Percentiles rank a stretch among this genome's conserved stretches.
phyloP scores from a whole-genome alignment of 176 grass and related monocot species.

The Guadua angustifolia region DNA sequence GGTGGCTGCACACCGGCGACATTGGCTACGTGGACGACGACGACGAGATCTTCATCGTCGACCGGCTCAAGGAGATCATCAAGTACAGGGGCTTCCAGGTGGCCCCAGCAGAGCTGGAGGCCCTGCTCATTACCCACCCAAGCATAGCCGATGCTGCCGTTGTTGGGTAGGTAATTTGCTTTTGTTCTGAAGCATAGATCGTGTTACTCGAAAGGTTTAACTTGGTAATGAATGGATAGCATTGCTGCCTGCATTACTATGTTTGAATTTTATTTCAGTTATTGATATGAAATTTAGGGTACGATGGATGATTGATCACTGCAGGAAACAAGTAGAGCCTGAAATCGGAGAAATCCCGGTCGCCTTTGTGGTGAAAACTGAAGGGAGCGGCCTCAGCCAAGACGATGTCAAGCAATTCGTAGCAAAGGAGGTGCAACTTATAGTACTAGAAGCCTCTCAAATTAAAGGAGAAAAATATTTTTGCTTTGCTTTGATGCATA shows the following conservation, averaged over 20 bases:
- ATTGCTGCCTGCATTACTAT: no score
- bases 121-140: slow-evolving; percentile 74
- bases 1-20: slow-evolving; percentile 55
- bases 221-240: no score
- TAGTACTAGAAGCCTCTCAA: no score
- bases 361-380: slow-evolving; percentile 60
- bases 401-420: slow-evolving; percentile 77
- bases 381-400: slow-evolving; percentile 58
- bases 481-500: no score
- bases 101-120: slow-evolving; percentile 72
- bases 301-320: no score
- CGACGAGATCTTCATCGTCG: slow-evolving; percentile 88
- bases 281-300: no score
- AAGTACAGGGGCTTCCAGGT: slow-evolving; percentile 87
- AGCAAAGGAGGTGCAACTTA: slow-evolving; percentile 52
- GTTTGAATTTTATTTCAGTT: no score
- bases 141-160: slow-evolving; percentile 65
- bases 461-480: no score
- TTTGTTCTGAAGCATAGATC: not conserved
- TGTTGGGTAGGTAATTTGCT: slow-evolving; percentile 49
- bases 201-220: no score
- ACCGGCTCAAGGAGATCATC: slow-evolving; percentile 82
- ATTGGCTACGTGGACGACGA: slow-evolving; percentile 58
- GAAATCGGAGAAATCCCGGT: slow-evolving; percentile 69
- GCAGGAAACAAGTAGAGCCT: slow-evolving; percentile 45